Conservation (phyloP, 345 rosid species). For the Moricandia moricandioides region DNA sequence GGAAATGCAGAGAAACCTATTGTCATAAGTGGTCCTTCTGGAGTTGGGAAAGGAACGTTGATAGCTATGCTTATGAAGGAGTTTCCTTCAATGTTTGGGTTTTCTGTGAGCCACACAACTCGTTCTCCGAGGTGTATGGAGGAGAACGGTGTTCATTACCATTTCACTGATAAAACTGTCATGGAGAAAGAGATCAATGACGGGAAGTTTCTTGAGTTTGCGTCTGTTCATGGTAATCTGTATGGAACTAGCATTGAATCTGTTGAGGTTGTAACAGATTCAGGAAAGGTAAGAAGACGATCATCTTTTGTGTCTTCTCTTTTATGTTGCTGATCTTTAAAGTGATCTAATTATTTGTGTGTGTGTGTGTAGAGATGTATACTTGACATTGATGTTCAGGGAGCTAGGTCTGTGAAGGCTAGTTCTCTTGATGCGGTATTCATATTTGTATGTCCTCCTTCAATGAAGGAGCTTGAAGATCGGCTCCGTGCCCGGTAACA, state of each 20-base stretch:
- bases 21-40: constrained; percentile 91
- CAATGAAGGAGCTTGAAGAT: constrained; percentile 72
- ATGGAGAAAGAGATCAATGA: constrained; percentile 83
- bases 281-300: constrained; percentile 62
- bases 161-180: constrained; percentile 61
- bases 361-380: constrained; percentile 75
- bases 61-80: constrained; percentile 73
- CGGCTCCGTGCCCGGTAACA: constrained; percentile 84
- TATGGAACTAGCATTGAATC: constrained; percentile 93
- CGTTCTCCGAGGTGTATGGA: constrained; percentile 68
- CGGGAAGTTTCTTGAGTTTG: constrained; percentile 90
- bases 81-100: constrained; percentile 79
- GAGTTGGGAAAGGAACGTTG: constrained; percentile 91
- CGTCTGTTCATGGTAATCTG: constrained; percentile 81
- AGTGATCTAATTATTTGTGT: neutral
- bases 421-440: constrained; percentile 76
- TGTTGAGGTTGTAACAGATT: constrained; percentile 83
- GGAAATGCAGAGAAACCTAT: constrained; percentile 70
- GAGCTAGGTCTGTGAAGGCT: constrained; percentile 70
- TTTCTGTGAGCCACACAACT: constrained; percentile 92
- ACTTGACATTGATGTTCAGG: constrained; percentile 98
- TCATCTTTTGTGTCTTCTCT: neutral
- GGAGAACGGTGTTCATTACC: constrained; percentile 67
- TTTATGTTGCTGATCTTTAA: neutral
- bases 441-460: constrained; percentile 84